Conservation (phyloP, 768 basidiomycete genomes). For the Austroboletus festivus region DNA sequence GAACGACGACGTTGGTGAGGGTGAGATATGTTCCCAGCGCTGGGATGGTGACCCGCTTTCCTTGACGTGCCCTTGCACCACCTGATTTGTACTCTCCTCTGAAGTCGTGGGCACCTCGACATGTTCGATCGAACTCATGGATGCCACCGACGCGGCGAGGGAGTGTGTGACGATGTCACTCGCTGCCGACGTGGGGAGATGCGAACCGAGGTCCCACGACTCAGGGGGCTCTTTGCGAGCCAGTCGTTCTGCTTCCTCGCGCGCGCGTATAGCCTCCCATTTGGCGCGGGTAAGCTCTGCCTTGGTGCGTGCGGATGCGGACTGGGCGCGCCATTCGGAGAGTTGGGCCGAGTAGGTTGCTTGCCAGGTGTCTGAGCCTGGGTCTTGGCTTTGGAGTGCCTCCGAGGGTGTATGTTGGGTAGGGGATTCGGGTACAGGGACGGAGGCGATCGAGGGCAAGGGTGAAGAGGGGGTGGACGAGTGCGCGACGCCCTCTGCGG, state of each 20-base stretch:
- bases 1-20: constrained; percentile 58
- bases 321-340: constrained; percentile 67
- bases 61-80: constrained; percentile 4
- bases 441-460: neutral
- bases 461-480: constrained; percentile 5
- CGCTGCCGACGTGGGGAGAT: constrained; percentile 23
- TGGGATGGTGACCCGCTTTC: constrained; percentile 37
- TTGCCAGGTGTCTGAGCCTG: constrained; percentile 45
- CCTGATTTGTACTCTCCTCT: constrained; percentile 19
- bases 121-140: constrained; percentile 17
- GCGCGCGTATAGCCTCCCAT: constrained; percentile 63
- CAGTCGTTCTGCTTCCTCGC: constrained; percentile 45
- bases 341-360: constrained; percentile 66
- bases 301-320: constrained; percentile 68
- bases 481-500: constrained; percentile 18
- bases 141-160: constrained; percentile 18
- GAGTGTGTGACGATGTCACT: constrained; percentile 15
- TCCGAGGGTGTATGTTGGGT: neutral
- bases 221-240: constrained; percentile 22
- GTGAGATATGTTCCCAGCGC: constrained; percentile 74
- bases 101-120: constrained; percentile 23
- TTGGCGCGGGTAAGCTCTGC: constrained; percentile 69
- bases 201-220: constrained; percentile 22
- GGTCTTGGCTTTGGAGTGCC: no score
- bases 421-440: neutral